Conservation (phyloP, 495 filamentous ascomycete species). For the Aspergillus bertholletiae region DNA sequence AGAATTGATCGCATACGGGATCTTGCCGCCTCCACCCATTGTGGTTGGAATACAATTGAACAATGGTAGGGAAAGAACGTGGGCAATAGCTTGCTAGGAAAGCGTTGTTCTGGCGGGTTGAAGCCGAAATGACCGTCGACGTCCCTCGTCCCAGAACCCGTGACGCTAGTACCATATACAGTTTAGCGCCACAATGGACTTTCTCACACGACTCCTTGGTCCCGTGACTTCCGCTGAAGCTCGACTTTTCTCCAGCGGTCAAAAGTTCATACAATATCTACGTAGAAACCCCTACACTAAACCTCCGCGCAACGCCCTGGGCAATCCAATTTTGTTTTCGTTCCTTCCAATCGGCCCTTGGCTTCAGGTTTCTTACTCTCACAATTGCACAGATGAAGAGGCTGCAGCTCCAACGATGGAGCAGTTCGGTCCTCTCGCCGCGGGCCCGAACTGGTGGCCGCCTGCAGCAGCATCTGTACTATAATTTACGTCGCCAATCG, state of each 20-base stretch:
- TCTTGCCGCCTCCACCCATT: constrained; percentile 69
- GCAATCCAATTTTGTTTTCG: constrained; percentile 6
- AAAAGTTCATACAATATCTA: constrained; percentile 17
- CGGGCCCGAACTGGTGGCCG: constrained; percentile 48
- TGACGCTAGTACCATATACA: constrained; percentile 21
- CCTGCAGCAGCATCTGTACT: constrained; percentile 42
- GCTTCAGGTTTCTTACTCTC: neutral
- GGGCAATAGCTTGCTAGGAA: constrained; percentile 21
- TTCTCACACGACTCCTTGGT: constrained; percentile 34
- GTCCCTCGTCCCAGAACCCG: constrained; percentile 28
- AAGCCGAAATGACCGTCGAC: constrained; percentile 35
- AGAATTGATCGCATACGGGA: constrained; percentile 64
- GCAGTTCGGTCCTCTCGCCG: constrained; percentile 62
- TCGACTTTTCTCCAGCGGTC: constrained; percentile 40
- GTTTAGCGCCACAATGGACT: constrained; percentile 24
- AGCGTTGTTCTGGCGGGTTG: constrained; percentile 18
- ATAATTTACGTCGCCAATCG: constrained; percentile 35
- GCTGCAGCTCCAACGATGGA: constrained; percentile 68
- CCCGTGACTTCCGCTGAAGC: constrained; percentile 45
- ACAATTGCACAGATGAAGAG: constrained; percentile 58
- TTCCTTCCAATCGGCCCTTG: constrained; percentile 7
- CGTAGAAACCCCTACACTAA: constrained; percentile 9
- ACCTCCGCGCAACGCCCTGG: constrained; percentile 8
- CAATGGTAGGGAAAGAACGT: constrained; percentile 18
- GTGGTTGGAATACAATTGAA: constrained; percentile 30